A percentile compares a stretch with the other conserved stretches of the same genome.
Evolutionary conservation across 441 rosid species (phyloP).

Genomic region (Populus hybrid): DNA sequence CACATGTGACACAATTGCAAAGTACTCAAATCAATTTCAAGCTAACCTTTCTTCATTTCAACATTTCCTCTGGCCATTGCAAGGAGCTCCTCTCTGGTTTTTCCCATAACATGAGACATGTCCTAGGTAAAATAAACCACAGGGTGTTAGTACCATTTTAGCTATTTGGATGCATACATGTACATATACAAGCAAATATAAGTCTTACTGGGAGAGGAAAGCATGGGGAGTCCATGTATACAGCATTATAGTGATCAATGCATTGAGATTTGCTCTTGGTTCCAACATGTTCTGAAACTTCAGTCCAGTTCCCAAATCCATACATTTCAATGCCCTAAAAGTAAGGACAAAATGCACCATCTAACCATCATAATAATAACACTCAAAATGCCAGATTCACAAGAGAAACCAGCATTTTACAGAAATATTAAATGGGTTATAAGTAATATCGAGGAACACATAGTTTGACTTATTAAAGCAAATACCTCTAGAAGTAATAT

Average conservation of each 20-base stretch:
- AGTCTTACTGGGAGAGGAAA: conserved; percentile 84
- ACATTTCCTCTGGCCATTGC: conserved; percentile 67
- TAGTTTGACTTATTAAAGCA: conserved; percentile 9
- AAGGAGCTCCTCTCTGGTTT: conserved; percentile 87
- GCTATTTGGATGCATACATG: background rate
- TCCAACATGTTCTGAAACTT: conserved; percentile 89
- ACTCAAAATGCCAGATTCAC: conserved; percentile 8
- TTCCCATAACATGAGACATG: conserved; percentile 81
- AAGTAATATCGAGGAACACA: conserved; percentile 1
- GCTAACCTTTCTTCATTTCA: conserved; percentile 60
- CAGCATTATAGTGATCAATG: conserved; percentile 66
- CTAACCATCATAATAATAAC: conserved; percentile 26
- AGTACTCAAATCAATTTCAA: conserved; percentile 7
- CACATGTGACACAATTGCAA: background rate
- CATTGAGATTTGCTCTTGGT: conserved; percentile 77
- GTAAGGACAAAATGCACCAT: conserved; percentile 18
- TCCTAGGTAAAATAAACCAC: conserved; percentile 41
- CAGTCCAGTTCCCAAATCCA: conserved; percentile 95
- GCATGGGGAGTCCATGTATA: conserved; percentile 79
- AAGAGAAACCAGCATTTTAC: conserved; percentile 14
- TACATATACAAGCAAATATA: background rate
- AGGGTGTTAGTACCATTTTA: conserved; percentile 3
- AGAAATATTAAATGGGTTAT: background rate
- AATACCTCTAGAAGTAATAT: conserved; percentile 88
- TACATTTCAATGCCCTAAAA: conserved; percentile 90